Conservation (phyloP, 1,284 basidiomycete species). For the Wolfiporia cocos region DNA sequence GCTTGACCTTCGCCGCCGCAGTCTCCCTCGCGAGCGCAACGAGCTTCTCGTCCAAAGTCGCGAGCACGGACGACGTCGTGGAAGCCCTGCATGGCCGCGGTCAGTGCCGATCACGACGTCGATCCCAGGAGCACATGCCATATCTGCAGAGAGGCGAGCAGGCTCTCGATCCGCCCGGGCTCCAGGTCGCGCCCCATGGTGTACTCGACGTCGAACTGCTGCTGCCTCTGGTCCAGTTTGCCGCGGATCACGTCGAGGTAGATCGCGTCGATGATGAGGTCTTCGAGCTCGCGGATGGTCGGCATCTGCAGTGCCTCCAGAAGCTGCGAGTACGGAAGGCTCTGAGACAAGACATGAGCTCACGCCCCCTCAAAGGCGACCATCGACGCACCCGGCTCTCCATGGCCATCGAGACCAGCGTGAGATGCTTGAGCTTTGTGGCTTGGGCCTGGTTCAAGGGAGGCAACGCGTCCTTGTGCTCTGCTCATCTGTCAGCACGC, state of each 20-base stretch:
- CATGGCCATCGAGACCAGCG: slow-evolving; percentile 77
- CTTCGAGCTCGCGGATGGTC: slow-evolving; percentile 83
- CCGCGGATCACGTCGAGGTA: slow-evolving; percentile 86
- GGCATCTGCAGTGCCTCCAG: slow-evolving; percentile 64
- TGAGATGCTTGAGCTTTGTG: slow-evolving; percentile 87
- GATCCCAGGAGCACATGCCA: slow-evolving; percentile 54
- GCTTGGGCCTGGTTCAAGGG: slow-evolving; percentile 66
- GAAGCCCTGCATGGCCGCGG: slow-evolving; percentile 48
- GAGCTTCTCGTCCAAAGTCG: slow-evolving; percentile 53
- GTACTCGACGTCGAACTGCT: slow-evolving; percentile 85
- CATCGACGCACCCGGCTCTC: slow-evolving; percentile 57
- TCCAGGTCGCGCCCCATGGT: slow-evolving; percentile 86
- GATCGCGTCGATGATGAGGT: slow-evolving; percentile 92
- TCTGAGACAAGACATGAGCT: slow-evolving; percentile 34
- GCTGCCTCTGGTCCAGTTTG: slow-evolving; percentile 87
- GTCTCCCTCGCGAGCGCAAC: slow-evolving; percentile 35
- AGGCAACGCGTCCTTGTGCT: slow-evolving; percentile 60
- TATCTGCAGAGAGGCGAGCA: slow-evolving; percentile 58
- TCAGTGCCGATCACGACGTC: not conserved
- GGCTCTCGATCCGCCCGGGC: slow-evolving; percentile 52
- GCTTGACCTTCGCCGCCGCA: slow-evolving; percentile 28
- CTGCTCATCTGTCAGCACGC: slow-evolving; percentile 31
- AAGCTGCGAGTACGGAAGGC: slow-evolving; percentile 67
- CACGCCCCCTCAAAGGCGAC: not conserved
- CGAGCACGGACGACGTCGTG: slow-evolving; percentile 59